Base-by-base conservation (phyloP, 1,284 basidiomycete genomes). In the Ganoderma boninense region DNA sequence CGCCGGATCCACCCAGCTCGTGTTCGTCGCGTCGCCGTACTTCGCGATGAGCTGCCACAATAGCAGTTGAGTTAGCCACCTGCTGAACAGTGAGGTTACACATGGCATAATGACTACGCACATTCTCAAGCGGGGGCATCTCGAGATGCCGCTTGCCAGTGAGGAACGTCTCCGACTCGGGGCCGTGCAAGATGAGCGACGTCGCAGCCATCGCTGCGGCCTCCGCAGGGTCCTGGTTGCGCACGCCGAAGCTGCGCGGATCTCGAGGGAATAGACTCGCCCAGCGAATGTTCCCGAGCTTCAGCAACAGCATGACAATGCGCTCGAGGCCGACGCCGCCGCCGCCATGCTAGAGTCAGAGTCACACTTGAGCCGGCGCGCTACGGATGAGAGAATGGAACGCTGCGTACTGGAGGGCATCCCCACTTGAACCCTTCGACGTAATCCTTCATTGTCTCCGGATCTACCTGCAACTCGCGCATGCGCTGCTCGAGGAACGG, bases 401-500 rank as follows among this genome's bases (percentile, higher is more conserved):
- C 4, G 13, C 49, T 52, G 49, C 79, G 57, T 61, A 82, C 83
- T 32, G 91, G 90, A 20, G 90, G 89, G 63, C 88, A 88, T 44
- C 90, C 91, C 72, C 90, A 84, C 66, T 85, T 82, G 84, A 92
- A 93, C 2, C 89, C 90, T 78, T 92, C 89, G 59, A 92, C 81
- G 79, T 92, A 92, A 62, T 86, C 85, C 76, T 85, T 82, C 88
- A 91, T 89, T 26, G 78, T 79, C 32, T 83, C 83, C 0, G 87
- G 87, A 65, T 87, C 84, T 68, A 91, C 85, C 7, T 85, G 86
- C 16, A 80, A 82, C 66, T 83, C 84, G 75, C 82, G 83, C 89
- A 90, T 91, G 68, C 87, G 81, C 79, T 87, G 82, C 73, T 87
- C 87, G 67, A 92, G 82, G 76, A 88, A 82, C 7, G 82, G 82